Base-by-base conservation (phyloP, 1,284 basidiomycete species). In the Abortiporus biennis region DNA sequence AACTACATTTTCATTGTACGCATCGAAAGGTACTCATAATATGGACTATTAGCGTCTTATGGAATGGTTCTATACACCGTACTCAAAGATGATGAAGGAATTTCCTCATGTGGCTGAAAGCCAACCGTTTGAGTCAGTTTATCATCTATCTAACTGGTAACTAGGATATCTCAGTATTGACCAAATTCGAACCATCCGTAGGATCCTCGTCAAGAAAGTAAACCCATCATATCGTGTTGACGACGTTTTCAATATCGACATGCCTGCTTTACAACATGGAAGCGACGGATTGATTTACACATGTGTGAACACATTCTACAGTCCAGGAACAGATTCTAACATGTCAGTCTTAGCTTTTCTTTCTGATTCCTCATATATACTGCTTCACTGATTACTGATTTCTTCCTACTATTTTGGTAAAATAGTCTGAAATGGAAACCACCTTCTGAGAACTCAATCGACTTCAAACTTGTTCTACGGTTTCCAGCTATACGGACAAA, bases 341-440 rank as follows among this genome's bases (percentile, higher is more conserved):
- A 94, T 99, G 93, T 95, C 47, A 52, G 84, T 65, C 12, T 9
- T 23, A 32, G 36, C 31, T 27, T 47, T 20, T 6, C 16, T 42
- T 43, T 38, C 47, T n/a, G n/a, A n/a, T n/a, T n/a, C n/a, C n/a
- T n/a, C n/a, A n/a, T 5, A 4, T 15, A 11, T 24, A 15, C 11
- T 12, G 27, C 33, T 32, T 34, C 32, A 9, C 9, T n/a, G 27
- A 29, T 9, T 29, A 32, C 20, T 49, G 17, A 38, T 38, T 39
- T 27, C 19, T 16, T n/a, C 31, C 58, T n/a, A n/a, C n/a, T n/a
- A n/a, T n/a, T n/a, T n/a, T n/a, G n/a, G n/a, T n/a, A n/a, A n/a
- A n/a, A n/a, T n/a, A 96, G 92, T 50, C 65, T 97, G 54, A 99
- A 99, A 63, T 99, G 96, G 96, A 99, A 99, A 64, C 94, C 95